These are phyloP conservation scores for Cladosporium sp. DNA, from an alignment of 2,329 filamentous ascomycete species.

Conservation along the genomic window DNA sequence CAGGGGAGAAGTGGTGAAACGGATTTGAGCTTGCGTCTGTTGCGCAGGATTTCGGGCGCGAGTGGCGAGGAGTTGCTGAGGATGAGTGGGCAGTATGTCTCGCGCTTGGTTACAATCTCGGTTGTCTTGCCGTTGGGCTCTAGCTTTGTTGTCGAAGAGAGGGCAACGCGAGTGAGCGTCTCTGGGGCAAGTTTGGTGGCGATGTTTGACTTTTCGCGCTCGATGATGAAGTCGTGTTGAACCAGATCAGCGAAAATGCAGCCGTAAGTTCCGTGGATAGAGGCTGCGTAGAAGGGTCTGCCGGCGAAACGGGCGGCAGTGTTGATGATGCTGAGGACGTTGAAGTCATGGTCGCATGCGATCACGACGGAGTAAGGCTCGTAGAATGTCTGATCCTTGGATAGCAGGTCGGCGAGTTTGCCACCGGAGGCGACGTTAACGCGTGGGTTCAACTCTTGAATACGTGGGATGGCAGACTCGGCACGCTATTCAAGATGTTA, in stretches of 20 bases:
- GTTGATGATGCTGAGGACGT: conserved; percentile 76
- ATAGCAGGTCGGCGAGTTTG: conserved; percentile 60
- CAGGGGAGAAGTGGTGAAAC: conserved; percentile 86
- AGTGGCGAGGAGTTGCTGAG: conserved; percentile 80
- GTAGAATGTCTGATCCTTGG: conserved; percentile 76
- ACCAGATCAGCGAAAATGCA: conserved; percentile 95
- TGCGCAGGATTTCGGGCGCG: conserved; percentile 65
- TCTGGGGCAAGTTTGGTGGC: conserved; percentile 61
- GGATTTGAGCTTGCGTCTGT: conserved; percentile 66
- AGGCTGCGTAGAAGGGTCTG: conserved; percentile 84
- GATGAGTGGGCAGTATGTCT: conserved; percentile 83
- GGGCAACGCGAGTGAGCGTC: conserved; percentile 73
- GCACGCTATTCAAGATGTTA: conserved; percentile 60
- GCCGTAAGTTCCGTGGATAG: conserved; percentile 85
- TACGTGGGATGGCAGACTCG: conserved; percentile 71
- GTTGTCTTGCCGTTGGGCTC: conserved; percentile 66
- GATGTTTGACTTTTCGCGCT: conserved; percentile 79
- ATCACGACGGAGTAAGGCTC: conserved; percentile 80
- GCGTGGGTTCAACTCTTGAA: conserved; percentile 85
- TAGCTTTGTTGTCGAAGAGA: conserved; percentile 69
- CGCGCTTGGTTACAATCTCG: conserved; percentile 88
- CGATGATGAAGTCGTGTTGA: conserved; percentile 83
- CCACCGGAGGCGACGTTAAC: conserved; percentile 63
- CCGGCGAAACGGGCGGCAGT: conserved; percentile 76
- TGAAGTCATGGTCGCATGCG: conserved; percentile 80